Evolutionary conservation across 192 early-diverging fungal species (phyloP).

Genomic region (Coemansia guatemalensis): DNA sequence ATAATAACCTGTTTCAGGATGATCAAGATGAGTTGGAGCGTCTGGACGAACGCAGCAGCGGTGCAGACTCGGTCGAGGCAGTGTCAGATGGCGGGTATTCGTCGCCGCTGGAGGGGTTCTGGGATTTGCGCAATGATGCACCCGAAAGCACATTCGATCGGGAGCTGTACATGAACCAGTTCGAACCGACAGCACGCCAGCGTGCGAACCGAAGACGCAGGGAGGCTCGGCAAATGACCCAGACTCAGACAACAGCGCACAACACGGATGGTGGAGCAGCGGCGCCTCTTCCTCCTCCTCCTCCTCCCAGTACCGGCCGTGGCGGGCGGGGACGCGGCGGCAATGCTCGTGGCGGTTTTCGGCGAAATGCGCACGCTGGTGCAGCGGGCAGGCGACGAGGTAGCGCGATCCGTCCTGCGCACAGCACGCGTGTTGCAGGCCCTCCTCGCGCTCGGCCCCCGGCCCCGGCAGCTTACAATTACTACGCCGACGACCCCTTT

Average conservation of each 20-base stretch:
- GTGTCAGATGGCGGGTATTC: conserved; percentile 29
- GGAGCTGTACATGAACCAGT: conserved; percentile 44
- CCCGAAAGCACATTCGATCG: conserved; percentile 7
- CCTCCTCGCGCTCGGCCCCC: background rate
- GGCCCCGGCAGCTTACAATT: conserved; percentile 20
- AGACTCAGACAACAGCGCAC: background rate
- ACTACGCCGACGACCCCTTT: conserved; percentile 43
- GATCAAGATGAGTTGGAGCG: background rate
- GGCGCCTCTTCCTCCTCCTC: background rate
- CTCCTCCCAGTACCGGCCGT: background rate
- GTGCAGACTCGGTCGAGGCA: background rate
- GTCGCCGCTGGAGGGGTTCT: conserved; percentile 52
- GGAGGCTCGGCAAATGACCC: background rate
- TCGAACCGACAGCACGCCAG: conserved; percentile 23
- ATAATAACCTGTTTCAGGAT: conserved; percentile 14
- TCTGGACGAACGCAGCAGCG: background rate
- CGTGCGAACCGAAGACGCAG: conserved; percentile 5
- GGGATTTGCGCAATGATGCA: conserved; percentile 21
- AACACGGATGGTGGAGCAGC: conserved; percentile 1
- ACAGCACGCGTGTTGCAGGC: conserved; percentile 6
- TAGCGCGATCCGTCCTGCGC: conserved; percentile 17
- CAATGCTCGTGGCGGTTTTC: background rate
- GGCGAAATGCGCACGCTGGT: too few relatives aligned
- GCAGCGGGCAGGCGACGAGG: background rate
- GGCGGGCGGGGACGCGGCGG: conserved; percentile 1